Conservation (phyloP, 495 filamentous ascomycete genomes). For the Neurospora sp. region DNA sequence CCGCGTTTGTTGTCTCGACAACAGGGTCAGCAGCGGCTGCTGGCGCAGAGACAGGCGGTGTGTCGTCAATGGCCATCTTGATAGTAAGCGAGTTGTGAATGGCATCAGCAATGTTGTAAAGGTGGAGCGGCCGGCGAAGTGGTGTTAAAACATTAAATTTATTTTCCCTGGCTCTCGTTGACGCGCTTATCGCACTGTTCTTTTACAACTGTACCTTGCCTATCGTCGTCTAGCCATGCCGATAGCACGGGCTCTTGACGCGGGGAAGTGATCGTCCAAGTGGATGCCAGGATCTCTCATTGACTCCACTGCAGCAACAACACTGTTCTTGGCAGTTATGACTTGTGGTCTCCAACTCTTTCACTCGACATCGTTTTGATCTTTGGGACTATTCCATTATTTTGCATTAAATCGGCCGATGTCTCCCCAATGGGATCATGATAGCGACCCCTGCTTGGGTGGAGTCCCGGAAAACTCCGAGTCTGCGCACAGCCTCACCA, state of each 20-base stretch:
- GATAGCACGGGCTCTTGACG: not conserved
- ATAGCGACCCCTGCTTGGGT: too few species aligned
- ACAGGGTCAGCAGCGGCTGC: not conserved
- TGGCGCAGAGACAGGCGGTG: not conserved
- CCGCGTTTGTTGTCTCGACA: not conserved
- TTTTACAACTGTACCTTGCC: not conserved
- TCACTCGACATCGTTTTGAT: too few species aligned
- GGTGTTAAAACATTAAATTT: not conserved
- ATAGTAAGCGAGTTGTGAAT: not conserved
- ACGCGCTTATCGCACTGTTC: not conserved
- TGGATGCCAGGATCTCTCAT: too few species aligned
- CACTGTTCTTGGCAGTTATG: too few species aligned
- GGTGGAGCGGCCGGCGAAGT: not conserved
- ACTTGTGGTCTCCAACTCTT: too few species aligned
- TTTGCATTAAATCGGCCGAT: too few species aligned
- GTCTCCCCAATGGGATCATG: too few species aligned
- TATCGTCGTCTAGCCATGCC: not conserved
- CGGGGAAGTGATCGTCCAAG: too few species aligned
- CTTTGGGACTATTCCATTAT: too few species aligned
- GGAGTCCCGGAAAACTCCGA: too few species aligned
- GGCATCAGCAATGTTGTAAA: not conserved
- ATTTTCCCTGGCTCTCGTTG: not conserved
- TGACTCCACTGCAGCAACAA: too few species aligned
- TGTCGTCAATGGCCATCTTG: conserved; percentile 16
- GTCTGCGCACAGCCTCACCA: too few species aligned